These are phyloP conservation scores for Exobasidium cylindrosporum DNA, from an alignment of 1,284 basidiomycete species.

Conservation along the genomic window DNA sequence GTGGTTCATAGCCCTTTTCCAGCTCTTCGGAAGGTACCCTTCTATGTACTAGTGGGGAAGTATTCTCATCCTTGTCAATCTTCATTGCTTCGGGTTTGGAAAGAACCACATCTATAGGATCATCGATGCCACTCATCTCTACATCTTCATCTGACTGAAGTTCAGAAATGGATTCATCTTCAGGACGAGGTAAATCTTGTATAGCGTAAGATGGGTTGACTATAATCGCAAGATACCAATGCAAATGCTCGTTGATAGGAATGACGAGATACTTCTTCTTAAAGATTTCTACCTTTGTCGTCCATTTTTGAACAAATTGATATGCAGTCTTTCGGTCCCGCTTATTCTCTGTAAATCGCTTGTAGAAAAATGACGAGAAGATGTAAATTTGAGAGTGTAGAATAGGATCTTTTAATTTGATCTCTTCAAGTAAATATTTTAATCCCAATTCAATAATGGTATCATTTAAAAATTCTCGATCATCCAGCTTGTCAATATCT, in stretches of 20 bases:
- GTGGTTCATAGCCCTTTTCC: background rate
- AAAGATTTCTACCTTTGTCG: slow-evolving; percentile 80
- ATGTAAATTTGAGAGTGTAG: slow-evolving; percentile 76
- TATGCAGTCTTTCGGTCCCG: slow-evolving; percentile 63
- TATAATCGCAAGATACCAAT: slow-evolving; percentile 97
- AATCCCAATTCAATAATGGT: slow-evolving; percentile 92
- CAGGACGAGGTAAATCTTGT: background rate
- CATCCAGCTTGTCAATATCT: slow-evolving; percentile 37
- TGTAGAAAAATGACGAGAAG: slow-evolving; percentile 97
- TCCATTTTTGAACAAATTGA: slow-evolving; percentile 88
- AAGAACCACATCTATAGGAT: background rate
- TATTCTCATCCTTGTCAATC: background rate
- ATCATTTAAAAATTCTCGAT: slow-evolving; percentile 69
- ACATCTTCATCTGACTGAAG: background rate
- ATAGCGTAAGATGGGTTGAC: slow-evolving; percentile 67
- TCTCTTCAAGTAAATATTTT: slow-evolving; percentile 63
- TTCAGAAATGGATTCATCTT: background rate
- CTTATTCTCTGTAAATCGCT: slow-evolving; percentile 71
- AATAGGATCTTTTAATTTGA: slow-evolving; percentile 59
- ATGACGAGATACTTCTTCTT: slow-evolving; percentile 86
- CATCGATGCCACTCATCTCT: background rate
- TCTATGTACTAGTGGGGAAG: background rate
- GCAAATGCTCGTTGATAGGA: slow-evolving; percentile 92
- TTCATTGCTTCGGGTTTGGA: background rate
- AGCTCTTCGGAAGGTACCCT: background rate